Evolutionary conservation across 2,329 filamentous ascomycete species (phyloP).

Genomic region (Monosporascus sp.): DNA sequence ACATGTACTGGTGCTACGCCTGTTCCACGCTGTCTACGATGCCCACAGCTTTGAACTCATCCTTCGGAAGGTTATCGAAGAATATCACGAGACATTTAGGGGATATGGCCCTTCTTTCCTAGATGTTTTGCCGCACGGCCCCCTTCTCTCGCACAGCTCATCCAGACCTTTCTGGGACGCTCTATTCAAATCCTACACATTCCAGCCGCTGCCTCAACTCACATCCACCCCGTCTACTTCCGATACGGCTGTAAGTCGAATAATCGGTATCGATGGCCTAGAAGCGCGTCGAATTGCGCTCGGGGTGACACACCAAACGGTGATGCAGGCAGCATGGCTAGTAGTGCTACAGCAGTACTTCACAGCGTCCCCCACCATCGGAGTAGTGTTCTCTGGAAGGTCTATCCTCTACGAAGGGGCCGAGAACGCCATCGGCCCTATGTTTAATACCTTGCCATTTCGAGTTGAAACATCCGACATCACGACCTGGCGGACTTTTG

Average conservation of each 20-base stretch:
- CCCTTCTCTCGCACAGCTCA: conserved; percentile 44
- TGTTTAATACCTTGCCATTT: conserved; percentile 88
- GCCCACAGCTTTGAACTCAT: conserved; percentile 71
- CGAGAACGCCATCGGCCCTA: conserved; percentile 67
- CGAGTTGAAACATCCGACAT: conserved; percentile 39
- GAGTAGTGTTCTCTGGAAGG: conserved; percentile 75
- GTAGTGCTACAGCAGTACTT: conserved; percentile 52
- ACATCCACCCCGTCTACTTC: background rate
- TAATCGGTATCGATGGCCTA: conserved; percentile 37
- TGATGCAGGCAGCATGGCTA: conserved; percentile 72
- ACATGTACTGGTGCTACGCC: conserved; percentile 52
- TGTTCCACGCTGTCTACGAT: conserved; percentile 87
- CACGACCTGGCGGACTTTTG: conserved; percentile 54
- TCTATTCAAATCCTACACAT: conserved; percentile 39
- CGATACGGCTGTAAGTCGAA: conserved; percentile 19
- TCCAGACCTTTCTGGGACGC: conserved; percentile 61
- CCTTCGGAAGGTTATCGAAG: conserved; percentile 49
- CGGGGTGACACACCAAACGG: conserved; percentile 71
- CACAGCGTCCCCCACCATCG: conserved; percentile 50
- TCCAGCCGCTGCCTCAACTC: conserved; percentile 16
- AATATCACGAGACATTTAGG: conserved; percentile 37
- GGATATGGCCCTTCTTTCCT: conserved; percentile 52
- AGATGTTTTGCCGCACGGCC: conserved; percentile 64
- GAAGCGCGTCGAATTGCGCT: conserved; percentile 51
- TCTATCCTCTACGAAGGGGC: conserved; percentile 61